Conservation (phyloP, 768 basidiomycete genomes). For the Mycena vulgaris region DNA sequence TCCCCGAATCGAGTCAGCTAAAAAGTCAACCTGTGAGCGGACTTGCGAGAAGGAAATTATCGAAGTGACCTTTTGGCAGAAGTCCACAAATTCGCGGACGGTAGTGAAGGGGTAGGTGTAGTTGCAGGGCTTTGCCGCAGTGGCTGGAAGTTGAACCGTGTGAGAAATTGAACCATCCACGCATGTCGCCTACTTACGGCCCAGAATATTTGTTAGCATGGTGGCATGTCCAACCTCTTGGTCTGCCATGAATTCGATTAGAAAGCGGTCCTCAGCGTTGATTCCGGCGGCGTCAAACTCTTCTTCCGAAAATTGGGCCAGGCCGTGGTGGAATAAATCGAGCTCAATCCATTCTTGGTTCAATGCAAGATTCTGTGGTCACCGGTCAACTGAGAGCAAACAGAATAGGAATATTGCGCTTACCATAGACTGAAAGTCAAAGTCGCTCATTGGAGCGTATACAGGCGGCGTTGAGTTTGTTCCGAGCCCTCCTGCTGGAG, state of each 20-base stretch:
- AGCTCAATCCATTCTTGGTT: constrained; percentile 77
- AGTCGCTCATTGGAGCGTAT: constrained; percentile 54
- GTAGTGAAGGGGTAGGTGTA: constrained; percentile 71
- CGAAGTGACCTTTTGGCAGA: constrained; percentile 63
- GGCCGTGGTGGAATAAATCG: constrained; percentile 71
- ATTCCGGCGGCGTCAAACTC: constrained; percentile 73
- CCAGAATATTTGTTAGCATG: constrained; percentile 67
- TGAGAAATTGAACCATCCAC: constrained; percentile 17
- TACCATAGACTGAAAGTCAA: constrained; percentile 69
- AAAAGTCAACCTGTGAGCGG: neutral
- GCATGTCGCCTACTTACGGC: constrained; percentile 42
- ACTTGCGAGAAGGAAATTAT: neutral
- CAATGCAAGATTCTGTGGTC: constrained; percentile 65
- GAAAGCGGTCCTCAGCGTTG: constrained; percentile 64
- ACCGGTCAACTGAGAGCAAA: neutral
- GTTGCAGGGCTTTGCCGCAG: constrained; percentile 68
- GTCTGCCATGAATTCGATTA: constrained; percentile 75
- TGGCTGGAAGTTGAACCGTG: constrained; percentile 39
- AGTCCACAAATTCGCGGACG: constrained; percentile 73
- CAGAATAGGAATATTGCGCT: neutral
- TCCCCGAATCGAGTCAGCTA: constrained; percentile 69
- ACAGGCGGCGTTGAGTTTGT: constrained; percentile 47
- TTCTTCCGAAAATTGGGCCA: constrained; percentile 65
- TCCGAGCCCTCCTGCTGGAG: constrained; percentile 33
- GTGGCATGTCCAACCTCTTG: constrained; percentile 76